These are phyloP conservation scores for Cyclotella choctawhatcheeana DNA, from an alignment of 108 stramenopile genomes.

Conservation along the genomic window DNA sequence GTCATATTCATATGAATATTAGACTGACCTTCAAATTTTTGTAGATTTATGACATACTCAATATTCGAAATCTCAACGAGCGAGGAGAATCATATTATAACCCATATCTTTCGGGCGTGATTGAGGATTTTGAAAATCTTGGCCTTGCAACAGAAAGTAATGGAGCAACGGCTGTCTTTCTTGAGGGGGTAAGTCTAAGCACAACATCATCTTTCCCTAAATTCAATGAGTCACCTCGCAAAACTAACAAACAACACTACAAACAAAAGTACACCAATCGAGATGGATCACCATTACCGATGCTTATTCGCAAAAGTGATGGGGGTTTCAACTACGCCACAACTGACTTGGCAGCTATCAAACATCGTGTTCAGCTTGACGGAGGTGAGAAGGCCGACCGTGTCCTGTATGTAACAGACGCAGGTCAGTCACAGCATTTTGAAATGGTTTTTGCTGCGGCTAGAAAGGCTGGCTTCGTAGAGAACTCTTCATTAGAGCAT, in stretches of 20 bases:
- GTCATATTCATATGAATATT: neutral
- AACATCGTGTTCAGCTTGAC: constrained; percentile 82
- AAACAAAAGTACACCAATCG: constrained; percentile 77
- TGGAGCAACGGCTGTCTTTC: constrained; percentile 87
- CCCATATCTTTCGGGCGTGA: constrained; percentile 79
- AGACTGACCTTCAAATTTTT: neutral
- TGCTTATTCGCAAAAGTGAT: constrained; percentile 95
- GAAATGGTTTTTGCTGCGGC: constrained; percentile 95
- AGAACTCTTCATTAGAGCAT: constrained; percentile 84
- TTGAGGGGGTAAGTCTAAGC: constrained; percentile 82
- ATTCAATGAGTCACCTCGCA: no score
- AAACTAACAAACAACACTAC: no score
- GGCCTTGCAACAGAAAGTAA: constrained; percentile 87
- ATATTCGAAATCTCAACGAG: constrained; percentile 75
- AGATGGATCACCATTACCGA: constrained; percentile 86
- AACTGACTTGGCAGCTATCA: constrained; percentile 97
- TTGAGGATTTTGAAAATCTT: constrained; percentile 79
- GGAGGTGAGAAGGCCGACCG: constrained; percentile 85
- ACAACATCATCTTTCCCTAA: no score
- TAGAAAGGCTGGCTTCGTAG: constrained; percentile 76
- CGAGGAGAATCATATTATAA: constrained; percentile 99
- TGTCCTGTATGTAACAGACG: constrained; percentile 95
- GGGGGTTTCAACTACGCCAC: constrained; percentile 99
- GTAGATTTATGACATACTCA: constrained; percentile 79
- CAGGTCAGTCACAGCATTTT: constrained; percentile 96